A percentile compares a stretch with the other conserved stretches of the same genome.
Evolutionary conservation across 345 rosid species (phyloP).

Genomic region (Lepidium africanum): DNA sequence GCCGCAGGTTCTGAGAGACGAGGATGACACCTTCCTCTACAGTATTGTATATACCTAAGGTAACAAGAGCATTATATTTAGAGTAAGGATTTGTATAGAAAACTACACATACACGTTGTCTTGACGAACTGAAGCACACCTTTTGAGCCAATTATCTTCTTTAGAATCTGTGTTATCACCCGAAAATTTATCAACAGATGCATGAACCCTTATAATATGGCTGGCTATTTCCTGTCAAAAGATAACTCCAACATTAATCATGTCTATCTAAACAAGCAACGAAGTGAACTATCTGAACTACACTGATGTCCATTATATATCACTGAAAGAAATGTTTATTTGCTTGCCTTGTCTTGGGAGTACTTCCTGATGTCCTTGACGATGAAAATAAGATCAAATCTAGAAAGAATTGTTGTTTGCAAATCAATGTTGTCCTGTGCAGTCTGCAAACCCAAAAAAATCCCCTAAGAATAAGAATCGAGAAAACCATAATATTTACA

Average conservation of each 20-base stretch:
- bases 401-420: slow-evolving; percentile 92
- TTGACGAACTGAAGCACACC: slow-evolving; percentile 31
- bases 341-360: slow-evolving; percentile 64
- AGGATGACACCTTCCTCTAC: slow-evolving; percentile 76
- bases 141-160: slow-evolving; percentile 94
- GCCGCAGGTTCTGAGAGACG: slow-evolving; percentile 78
- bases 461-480: background rate
- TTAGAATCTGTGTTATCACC: slow-evolving; percentile 45
- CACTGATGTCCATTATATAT: background rate
- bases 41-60: slow-evolving; percentile 74
- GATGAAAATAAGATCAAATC: slow-evolving; percentile 92
- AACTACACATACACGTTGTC: background rate
- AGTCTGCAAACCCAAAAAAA: slow-evolving; percentile 26
- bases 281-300: background rate
- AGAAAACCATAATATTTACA: background rate
- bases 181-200: slow-evolving; percentile 63
- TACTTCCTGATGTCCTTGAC: slow-evolving; percentile 88
- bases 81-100: background rate
- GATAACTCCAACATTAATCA: slow-evolving; percentile 3
- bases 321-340: background rate
- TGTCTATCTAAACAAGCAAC: background rate
- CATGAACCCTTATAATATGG: slow-evolving; percentile 91
- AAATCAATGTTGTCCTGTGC: slow-evolving; percentile 95
- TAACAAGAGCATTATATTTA: slow-evolving; percentile 3
- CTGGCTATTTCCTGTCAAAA: slow-evolving; percentile 73